Evolutionary conservation across 495 filamentous ascomycete genomes (phyloP), one percentile per base, ranked within the genome.

Genomic region (Lepraria neglecta): DNA sequence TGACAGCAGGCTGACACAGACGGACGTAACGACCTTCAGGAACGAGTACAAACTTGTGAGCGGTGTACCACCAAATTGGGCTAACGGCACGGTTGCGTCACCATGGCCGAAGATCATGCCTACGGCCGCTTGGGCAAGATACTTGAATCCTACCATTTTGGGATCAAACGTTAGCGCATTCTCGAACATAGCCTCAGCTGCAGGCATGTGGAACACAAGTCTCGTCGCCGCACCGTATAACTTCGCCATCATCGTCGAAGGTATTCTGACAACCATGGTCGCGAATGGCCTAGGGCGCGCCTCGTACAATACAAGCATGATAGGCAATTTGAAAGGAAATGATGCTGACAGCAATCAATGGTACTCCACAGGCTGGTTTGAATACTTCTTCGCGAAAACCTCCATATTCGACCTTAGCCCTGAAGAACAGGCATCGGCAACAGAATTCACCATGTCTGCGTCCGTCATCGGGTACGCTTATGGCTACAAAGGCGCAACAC

Each of bases 31-130:
- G 12, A 47, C 17, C 3, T 47, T n/a, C 44, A 4, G 44, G 21
- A 47, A 47, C 44, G 44, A 47, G 21, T 47, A 47, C 44, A 47
- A 47, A 15, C 44, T 47, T 47, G 44, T 47, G 44, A 47, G 44
- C 21, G 44, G 44, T 47, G 44, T 47, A 47, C 44, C 44, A 47
- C 44, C 4, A 15, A 4, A 47, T 47, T 47, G 44, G 44, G 17
- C 15, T 5, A 47, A 47, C 44, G 44, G 44, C 21, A 47, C 44
- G 21, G 44, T 47, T n/a, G 44, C 44, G 12, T 47, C 44, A 17
- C 44, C 44, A 24, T 47, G 4, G 44, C 44, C 44, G 12, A 17
- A 47, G 44, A 47, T 47, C 12, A 47, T 47, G 44, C 44, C 44
- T 47, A 5, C 44, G 44, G 44, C 44, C 21, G 44, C 44, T 47